Evolutionary conservation across 768 basidiomycete genomes (phyloP), one percentile per base, ranked within the genome.

Genomic region (Mycena latifolia): DNA sequence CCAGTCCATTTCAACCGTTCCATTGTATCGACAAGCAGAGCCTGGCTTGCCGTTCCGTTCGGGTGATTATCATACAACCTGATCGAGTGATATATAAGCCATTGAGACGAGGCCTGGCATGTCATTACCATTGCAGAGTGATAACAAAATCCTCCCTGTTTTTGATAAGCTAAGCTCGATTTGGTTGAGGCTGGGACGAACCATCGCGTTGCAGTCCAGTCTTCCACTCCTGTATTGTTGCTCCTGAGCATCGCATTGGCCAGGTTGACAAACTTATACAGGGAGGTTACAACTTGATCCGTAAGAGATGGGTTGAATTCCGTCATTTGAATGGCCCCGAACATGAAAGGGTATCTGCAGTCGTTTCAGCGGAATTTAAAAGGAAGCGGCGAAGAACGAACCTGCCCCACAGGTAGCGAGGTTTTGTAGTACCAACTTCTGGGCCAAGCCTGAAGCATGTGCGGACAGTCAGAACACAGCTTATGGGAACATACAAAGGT

Each of bases 61-160:
- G 85, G 85, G 65, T 88, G 80, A 66, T 81, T 77, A 65, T 88
- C 86, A 70, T 86, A 85, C n/a, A 88, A 71, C 86, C 85, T 88
- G 29, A 58, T 54, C 10, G 28, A 35, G 5, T n/a, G n/a, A n/a
- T n/a, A n/a, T 9, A 48, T 50, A 4, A 55, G 25, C 47, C 24
- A 47, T 33, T 31, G 17, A 15, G 2, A 33, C 35, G 17, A 33
- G 28, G 14, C 4, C 17, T 25, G 17, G 7, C 17, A 24, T 27
- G 3, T 7, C 14, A 43, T 15, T 72, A 86, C 87, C 87, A 88
- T 73, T 88, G 85, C 67, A 88, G 68, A 24, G 79, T 75, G 4
- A 88, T 85, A 25, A 87, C 84, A 65, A 87, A 87, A 67, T 88
- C 86, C 70, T 86, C 85, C 86, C 65, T 66, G 47, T 51, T 33